Evolutionary conservation across 2,329 filamentous ascomycete genomes (phyloP).

Genomic region (Corinectria fuckeliana): DNA sequence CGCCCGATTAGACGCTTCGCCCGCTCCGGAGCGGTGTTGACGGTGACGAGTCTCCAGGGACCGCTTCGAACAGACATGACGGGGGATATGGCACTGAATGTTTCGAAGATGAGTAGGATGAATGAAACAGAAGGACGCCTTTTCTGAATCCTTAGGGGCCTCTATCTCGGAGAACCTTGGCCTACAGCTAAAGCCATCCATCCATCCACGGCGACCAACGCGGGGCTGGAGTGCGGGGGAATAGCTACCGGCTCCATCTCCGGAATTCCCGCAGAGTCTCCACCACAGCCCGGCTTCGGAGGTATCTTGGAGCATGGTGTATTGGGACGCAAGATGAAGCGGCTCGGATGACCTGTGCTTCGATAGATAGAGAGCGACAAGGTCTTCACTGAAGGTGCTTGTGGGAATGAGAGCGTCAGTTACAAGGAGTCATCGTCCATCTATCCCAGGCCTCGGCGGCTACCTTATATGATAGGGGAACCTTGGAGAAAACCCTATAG

Average conservation of each 20-base stretch:
- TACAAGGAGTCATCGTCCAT: background rate
- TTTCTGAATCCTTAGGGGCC: constrained; percentile 2
- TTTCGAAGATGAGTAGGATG: background rate
- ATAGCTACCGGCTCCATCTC: constrained; percentile 10
- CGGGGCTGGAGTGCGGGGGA: constrained; percentile 12
- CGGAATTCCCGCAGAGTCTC: constrained; percentile 16
- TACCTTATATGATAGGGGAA: constrained; percentile 2
- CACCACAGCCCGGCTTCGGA: constrained; percentile 12
- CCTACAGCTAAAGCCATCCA: background rate
- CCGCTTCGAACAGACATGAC: constrained; percentile 42
- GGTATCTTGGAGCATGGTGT: background rate
- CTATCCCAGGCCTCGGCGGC: background rate
- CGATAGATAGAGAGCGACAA: background rate
- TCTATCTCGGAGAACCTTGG: constrained; percentile 10
- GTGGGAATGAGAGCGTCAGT: no score
- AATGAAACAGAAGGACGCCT: background rate
- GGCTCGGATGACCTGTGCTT: constrained; percentile 9
- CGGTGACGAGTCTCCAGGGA: constrained; percentile 69
- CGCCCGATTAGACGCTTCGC: constrained; percentile 68
- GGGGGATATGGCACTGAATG: background rate
- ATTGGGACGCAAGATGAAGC: background rate
- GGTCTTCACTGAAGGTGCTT: no score
- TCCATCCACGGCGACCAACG: background rate
- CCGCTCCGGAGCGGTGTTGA: constrained; percentile 71
- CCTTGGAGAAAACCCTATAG: background rate